Evolutionary conservation across 2,329 filamentous ascomycete species (phyloP), one percentile per base, ranked within the genome.

Genomic region (Capronia epimyces): DNA sequence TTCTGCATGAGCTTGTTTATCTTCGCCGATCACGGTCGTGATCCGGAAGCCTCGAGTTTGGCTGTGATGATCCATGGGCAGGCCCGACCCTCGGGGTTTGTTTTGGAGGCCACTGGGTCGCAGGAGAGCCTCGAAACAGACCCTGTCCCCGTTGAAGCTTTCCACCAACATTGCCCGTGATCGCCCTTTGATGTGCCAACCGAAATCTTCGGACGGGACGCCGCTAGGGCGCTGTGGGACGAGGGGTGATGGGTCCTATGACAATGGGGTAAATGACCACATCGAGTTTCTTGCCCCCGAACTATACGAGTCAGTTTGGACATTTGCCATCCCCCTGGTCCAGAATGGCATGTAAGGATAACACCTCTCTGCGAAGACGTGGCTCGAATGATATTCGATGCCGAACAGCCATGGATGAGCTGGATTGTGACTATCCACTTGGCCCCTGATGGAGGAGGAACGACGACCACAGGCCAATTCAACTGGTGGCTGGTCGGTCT

Each of bases 351-450:
- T 13, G 46, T 49, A 42, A 49, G 50, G 44, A 27, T n/a, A n/a
- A n/a, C 41, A 27, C 32, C 43, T 37, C 16, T n/a, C 20, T 15
- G 21, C 24, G 43, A 42, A 29, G 32, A 43, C 48, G 49, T 51
- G 48, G 52, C 52, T 50, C 49, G 45, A 51, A 46, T 46, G 48
- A 43, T 29, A 13, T 40, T 48, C 16, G 44, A 44, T 36, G 32
- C 49, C 29, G 49, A 34, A 12, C 20, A 50, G 36, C 37, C 13
- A 31, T 49, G 39, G 15, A 27, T 5, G 13, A 40, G 20, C 39
- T 25, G 10, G 34, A 39, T 31, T 16, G 40, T 27, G 29, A 41
- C 36, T 36, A 50, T 53, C 20, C 34, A 34, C 16, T 16, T 25
- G 15, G n/a, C 25, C 18, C 37, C 25, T 27, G 46, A 46, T 27